phyloP scores from a whole-genome alignment of 345 rosid species.

The Eucalyptus lansdowneana region DNA sequence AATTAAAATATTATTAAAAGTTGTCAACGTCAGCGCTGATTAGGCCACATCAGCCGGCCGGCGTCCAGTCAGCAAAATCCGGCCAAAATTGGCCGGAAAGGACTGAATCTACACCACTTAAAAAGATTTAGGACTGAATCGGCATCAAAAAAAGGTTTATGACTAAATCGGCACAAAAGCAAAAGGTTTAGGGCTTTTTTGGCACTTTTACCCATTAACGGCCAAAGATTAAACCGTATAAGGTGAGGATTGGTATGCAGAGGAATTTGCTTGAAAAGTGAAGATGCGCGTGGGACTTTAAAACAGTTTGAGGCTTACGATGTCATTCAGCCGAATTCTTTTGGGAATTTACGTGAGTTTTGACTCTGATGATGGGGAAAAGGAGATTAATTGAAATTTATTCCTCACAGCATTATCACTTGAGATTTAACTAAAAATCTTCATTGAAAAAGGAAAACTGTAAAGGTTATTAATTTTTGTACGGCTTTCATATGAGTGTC shows the following conservation, averaged over 20 bases:
- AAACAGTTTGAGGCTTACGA: accelerated
- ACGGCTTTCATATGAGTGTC: accelerated
- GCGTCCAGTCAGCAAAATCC: too few species aligned
- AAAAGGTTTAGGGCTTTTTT: too few species aligned
- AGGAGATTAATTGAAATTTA: too few species aligned
- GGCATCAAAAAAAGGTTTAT: too few species aligned
- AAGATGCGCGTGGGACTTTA: background rate
- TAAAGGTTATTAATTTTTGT: background rate
- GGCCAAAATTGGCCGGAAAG: too few species aligned
- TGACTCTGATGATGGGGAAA: accelerated
- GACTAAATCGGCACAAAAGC: too few species aligned
- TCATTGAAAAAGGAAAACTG: accelerated
- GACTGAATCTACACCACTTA: too few species aligned
- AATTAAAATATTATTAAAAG: too few species aligned
- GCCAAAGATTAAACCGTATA: background rate
- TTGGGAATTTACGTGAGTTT: background rate
- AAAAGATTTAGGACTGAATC: too few species aligned
- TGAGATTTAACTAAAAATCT: background rate
- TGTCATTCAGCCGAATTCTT: background rate
- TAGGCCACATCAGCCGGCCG: too few species aligned
- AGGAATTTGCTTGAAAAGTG: background rate
- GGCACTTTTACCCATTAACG: too few species aligned
- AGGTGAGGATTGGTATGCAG: accelerated
- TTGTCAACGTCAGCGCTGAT: too few species aligned
- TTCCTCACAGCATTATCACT: background rate